phyloP scores from a whole-genome alignment of 352 stramenopile species.

The Phytophthora litchii region DNA sequence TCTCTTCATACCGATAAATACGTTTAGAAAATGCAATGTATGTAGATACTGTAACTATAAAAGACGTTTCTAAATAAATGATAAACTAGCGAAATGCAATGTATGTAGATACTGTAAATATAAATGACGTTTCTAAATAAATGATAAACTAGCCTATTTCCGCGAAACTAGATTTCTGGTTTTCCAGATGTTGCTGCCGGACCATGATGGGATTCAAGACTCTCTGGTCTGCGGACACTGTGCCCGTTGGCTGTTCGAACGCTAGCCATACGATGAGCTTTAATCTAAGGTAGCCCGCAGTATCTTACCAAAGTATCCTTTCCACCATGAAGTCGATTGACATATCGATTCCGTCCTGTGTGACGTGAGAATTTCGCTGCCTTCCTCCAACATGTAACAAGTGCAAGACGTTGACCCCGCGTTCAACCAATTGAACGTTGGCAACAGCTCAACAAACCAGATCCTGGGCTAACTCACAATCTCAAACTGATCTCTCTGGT shows the following conservation, averaged over 20 bases:
- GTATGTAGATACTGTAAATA: not conserved
- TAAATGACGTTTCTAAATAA: not conserved
- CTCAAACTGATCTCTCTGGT: conserved; percentile 23
- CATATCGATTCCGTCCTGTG: not conserved
- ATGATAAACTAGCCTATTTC: conserved; percentile 3
- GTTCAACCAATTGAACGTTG: conserved; percentile 28
- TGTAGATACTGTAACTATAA: not conserved
- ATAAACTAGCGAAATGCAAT: not conserved
- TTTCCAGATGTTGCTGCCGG: conserved; percentile 25
- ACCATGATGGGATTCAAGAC: conserved; percentile 10
- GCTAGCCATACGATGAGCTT: conserved; percentile 3
- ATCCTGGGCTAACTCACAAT: conserved; percentile 40
- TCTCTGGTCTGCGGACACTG: conserved; percentile 12
- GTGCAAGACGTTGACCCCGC: conserved; percentile 20
- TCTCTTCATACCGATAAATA: too few relatives aligned
- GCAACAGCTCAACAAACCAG: conserved; percentile 8
- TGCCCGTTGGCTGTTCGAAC: conserved; percentile 29
- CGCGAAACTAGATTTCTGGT: conserved; percentile 9
- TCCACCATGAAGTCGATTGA: not conserved
- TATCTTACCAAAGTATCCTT: not conserved
- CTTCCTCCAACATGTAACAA: conserved; percentile 12
- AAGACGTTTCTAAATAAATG: not conserved
- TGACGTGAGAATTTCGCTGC: not conserved
- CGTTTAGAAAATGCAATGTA: not conserved
- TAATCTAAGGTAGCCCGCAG: conserved; percentile 13